Evolutionary conservation across 805 yeast genomes (phyloP).

Genomic region (Sugiyamaella americana): DNA sequence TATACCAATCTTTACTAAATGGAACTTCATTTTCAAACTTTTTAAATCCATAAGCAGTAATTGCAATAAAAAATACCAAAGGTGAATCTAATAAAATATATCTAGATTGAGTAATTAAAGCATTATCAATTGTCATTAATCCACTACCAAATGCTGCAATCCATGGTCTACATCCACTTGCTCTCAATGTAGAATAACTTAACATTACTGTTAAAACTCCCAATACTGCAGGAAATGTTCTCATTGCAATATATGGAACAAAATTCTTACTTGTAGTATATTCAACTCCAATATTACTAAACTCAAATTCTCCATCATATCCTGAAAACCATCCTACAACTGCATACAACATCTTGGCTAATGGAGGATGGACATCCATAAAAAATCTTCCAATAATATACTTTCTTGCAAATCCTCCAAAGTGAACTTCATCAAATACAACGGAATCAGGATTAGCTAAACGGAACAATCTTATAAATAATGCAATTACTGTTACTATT

Average conservation of each 20-base stretch:
- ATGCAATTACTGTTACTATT: constrained; percentile 45
- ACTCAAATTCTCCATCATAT: constrained; percentile 44
- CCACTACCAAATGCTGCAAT: constrained; percentile 48
- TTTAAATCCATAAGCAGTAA: constrained; percentile 49
- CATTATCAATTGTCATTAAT: constrained; percentile 56
- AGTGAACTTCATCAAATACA: constrained; percentile 90
- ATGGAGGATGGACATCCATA: constrained; percentile 69
- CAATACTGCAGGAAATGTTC: constrained; percentile 50
- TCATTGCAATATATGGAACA: constrained; percentile 49
- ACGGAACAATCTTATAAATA: constrained; percentile 52
- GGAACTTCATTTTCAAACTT: constrained; percentile 42
- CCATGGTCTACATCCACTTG: constrained; percentile 46
- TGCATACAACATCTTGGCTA: constrained; percentile 54
- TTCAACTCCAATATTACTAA: constrained; percentile 41
- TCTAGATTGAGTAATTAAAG: constrained; percentile 57
- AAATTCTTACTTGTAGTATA: constrained; percentile 29
- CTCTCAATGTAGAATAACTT: constrained; percentile 49
- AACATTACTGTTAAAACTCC: constrained; percentile 51
- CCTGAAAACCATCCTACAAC: constrained; percentile 48
- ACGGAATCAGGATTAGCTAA: constrained; percentile 70
- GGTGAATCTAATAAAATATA: constrained; percentile 43
- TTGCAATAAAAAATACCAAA: constrained; percentile 36
- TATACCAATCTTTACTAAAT: constrained; percentile 48
- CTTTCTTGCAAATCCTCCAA: constrained; percentile 91
- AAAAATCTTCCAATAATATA: constrained; percentile 61